Evolutionary conservation across 2,329 filamentous ascomycete genomes (phyloP).

Genomic region (Aureobasidium sp.): DNA sequence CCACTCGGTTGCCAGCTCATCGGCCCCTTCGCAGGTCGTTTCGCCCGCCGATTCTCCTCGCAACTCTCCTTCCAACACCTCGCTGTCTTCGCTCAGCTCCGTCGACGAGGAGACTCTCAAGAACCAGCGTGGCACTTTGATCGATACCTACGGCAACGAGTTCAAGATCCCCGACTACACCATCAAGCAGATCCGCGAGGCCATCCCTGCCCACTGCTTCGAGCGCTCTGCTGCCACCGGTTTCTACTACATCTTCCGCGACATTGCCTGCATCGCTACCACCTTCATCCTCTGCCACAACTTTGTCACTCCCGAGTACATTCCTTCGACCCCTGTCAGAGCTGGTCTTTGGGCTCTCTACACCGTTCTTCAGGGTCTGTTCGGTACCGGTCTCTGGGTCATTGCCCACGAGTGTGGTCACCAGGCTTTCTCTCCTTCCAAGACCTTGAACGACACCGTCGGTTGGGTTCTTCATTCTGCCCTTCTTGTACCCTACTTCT

Average conservation of each 20-base stretch:
- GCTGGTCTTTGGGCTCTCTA: constrained; percentile 59
- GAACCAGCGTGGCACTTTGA: constrained; percentile 56
- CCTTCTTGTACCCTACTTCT: constrained; percentile 93
- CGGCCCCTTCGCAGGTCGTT: constrained; percentile 46
- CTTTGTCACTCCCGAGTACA: constrained; percentile 76
- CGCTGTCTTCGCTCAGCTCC: constrained; percentile 80
- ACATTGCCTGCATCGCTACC: constrained; percentile 62
- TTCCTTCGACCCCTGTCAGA: constrained; percentile 64
- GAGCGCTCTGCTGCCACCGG: constrained; percentile 72
- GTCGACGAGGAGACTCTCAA: constrained; percentile 49
- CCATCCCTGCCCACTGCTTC: constrained; percentile 96
- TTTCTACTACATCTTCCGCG: constrained; percentile 76
- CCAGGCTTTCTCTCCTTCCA: constrained; percentile 91
- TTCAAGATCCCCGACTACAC: constrained; percentile 93
- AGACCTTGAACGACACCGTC: constrained; percentile 80
- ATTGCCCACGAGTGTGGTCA: constrained; percentile 97
- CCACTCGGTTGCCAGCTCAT: constrained; percentile 47
- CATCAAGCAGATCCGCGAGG: constrained; percentile 94
- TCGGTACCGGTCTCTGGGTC: constrained; percentile 92
- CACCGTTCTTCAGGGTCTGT: constrained; percentile 81
- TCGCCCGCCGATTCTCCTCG: constrained; percentile 55
- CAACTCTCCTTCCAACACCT: constrained; percentile 73
- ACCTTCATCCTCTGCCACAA: constrained; percentile 87
- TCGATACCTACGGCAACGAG: constrained; percentile 91
- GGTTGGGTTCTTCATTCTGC: constrained; percentile 87